Evolutionary conservation across 345 rosid species (phyloP), one percentile per base, ranked within the genome.

Genomic region (Murraya paniculata): DNA sequence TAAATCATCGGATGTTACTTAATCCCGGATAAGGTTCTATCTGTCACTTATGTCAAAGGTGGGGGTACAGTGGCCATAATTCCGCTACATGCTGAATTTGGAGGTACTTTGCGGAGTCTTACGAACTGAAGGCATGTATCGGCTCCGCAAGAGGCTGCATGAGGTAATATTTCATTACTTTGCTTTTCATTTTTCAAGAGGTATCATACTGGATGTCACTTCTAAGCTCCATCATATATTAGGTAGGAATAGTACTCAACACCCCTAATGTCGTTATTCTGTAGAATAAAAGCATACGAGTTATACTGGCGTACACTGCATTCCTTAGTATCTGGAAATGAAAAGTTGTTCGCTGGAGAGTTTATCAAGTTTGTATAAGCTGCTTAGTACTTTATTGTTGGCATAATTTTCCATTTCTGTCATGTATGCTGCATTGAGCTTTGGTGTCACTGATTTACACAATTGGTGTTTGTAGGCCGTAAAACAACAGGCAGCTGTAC

Each of bases 21-120:
- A 48, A 67, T 25, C 4, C 66, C 48, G 68, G 73, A 55, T 83
- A 84, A 94, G 98, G 96, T 95, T 58, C 70, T 93, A 7, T 91
- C 98, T 53, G 84, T 93, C 80, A 89, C 96, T 61, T 88, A 76
- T 77, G 86, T 93, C 55, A 88, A 82, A 84, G 88, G 88, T 41
- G 90, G 90, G 56, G 81, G 81, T 60, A 86, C 90, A 67, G 77
- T 83, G 56, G 88, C 86, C 64, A 81, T 77, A 50, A 87, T 90
- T 83, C 94, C 93, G 1, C 71, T 84, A 11, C 81, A 82, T 77
- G 92, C 90, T 64, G 89, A 91, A 78, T 95, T 95, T 67, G 93
- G 98, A 13, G 99, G 98, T 77, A 89, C 98, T 62, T 65, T 92
- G 83, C 86, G 99, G 86, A 90, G 96, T 87, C 97, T 95, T 72